These are phyloP conservation scores for Bassia scoparia DNA, from an alignment of 148 eudicot species.

Conservation along the genomic window DNA sequence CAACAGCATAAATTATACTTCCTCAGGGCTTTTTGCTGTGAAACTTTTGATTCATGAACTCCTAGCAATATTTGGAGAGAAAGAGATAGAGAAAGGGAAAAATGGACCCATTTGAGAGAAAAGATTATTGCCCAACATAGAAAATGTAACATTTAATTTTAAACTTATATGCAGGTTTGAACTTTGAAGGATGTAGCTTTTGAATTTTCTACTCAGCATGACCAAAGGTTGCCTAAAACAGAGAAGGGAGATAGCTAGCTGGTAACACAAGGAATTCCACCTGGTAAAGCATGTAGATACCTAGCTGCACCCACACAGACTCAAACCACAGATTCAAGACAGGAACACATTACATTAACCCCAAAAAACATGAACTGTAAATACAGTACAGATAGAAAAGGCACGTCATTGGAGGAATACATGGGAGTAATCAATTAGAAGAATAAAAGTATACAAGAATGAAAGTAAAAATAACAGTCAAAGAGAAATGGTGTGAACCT, in stretches of 20 bases:
- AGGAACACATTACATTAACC: neutral
- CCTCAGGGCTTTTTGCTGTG: no score
- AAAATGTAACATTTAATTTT: no score
- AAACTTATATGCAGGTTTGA: no score
- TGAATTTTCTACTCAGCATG: no score
- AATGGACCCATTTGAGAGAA: no score
- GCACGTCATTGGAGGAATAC: neutral
- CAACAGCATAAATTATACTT: neutral
- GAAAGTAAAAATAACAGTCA: neutral
- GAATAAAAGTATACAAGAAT: neutral
- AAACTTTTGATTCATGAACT: no score
- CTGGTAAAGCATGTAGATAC: neutral
- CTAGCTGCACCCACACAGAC: neutral
- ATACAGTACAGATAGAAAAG: neutral
- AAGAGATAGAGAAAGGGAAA: no score
- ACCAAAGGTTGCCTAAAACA: no score
- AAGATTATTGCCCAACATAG: no score
- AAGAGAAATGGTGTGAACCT: conserved; percentile 46
- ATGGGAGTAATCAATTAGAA: neutral
- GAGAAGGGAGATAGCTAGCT: neutral
- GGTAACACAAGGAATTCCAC: neutral
- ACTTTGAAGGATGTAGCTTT: no score
- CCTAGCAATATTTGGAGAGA: no score
- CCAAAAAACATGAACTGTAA: neutral
- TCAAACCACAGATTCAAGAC: neutral